These are phyloP conservation scores for Paramyrothecium roridum DNA, from an alignment of 2,329 filamentous ascomycete genomes.

Conservation along the genomic window DNA sequence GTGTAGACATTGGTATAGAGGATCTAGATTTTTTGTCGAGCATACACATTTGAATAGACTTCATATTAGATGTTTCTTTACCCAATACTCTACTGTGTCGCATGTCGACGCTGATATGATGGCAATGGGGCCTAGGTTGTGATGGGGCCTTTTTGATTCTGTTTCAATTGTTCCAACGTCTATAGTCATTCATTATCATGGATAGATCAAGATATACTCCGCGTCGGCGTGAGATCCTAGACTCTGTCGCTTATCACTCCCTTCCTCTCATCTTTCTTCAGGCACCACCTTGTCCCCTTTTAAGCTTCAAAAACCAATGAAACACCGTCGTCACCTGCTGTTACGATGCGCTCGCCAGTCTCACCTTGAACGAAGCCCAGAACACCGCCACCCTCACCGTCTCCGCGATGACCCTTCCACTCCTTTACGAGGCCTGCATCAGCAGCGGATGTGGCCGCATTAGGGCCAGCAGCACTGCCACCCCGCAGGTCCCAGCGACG, in stretches of 20 bases:
- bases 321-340: slow-evolving; percentile 83
- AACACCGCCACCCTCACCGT: slow-evolving; percentile 83
- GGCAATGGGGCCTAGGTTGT: too few relatives aligned
- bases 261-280: slow-evolving; percentile 3
- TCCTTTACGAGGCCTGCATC: slow-evolving; percentile 71
- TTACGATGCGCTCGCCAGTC: slow-evolving; percentile 72
- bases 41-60: neutral
- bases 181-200: slow-evolving; percentile 16
- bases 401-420: slow-evolving; percentile 85
- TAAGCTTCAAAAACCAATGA: slow-evolving; percentile 64
- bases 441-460: slow-evolving; percentile 31
- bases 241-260: slow-evolving; percentile 5
- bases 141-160: too few relatives aligned
- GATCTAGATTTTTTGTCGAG: neutral
- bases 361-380: slow-evolving; percentile 85
- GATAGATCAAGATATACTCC: slow-evolving; percentile 10
- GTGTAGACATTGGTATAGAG: slow-evolving; percentile 1
- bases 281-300: slow-evolving; percentile 6
- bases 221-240: slow-evolving; percentile 10
- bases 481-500: slow-evolving; percentile 79
- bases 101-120: too few relatives aligned
- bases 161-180: slow-evolving; percentile 2
- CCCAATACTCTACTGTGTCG: neutral
- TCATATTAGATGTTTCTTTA: neutral
- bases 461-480: slow-evolving; percentile 26